Conservation (phyloP, 2,329 filamentous ascomycete genomes). For the Ophiostoma novo-ulmi region DNA sequence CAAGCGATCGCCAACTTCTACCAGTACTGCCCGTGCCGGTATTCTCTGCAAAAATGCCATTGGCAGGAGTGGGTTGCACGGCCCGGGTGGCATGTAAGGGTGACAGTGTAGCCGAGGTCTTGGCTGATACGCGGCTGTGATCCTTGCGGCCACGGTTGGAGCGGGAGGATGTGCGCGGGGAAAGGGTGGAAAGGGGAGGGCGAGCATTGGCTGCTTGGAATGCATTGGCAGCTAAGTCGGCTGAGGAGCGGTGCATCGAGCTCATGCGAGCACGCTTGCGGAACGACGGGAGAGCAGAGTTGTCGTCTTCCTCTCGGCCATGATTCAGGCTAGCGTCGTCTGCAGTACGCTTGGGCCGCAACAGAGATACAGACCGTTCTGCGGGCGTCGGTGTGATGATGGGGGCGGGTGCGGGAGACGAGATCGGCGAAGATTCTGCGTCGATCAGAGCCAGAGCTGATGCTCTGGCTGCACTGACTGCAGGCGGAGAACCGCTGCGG, state of each 20-base stretch:
- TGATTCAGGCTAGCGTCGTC: background rate
- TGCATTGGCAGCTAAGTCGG: background rate
- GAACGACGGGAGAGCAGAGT: background rate
- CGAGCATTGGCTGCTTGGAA: background rate
- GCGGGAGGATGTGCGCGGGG: background rate
- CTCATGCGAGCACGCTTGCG: conserved; percentile 4
- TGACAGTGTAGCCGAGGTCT: background rate
- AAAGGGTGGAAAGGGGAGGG: background rate
- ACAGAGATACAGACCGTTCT: background rate
- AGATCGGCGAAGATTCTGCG: background rate
- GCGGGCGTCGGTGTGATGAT: conserved; percentile 27
- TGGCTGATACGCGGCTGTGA: background rate
- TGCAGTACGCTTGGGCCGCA: background rate
- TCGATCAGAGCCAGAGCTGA: background rate
- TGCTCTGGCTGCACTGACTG: background rate
- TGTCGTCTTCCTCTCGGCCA: background rate
- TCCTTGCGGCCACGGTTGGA: background rate
- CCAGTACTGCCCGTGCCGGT: conserved; percentile 9
- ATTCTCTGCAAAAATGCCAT: conserved; percentile 9
- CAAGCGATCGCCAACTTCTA: conserved; percentile 21
- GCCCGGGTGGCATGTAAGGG: background rate
- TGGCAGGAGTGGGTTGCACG: conserved; percentile 14
- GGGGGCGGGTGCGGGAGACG: conserved; percentile 21
- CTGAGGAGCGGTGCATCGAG: background rate
- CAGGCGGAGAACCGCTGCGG: background rate